Conservation (phyloP, 1,284 basidiomycete species). For the Amylostereum areolatum region DNA sequence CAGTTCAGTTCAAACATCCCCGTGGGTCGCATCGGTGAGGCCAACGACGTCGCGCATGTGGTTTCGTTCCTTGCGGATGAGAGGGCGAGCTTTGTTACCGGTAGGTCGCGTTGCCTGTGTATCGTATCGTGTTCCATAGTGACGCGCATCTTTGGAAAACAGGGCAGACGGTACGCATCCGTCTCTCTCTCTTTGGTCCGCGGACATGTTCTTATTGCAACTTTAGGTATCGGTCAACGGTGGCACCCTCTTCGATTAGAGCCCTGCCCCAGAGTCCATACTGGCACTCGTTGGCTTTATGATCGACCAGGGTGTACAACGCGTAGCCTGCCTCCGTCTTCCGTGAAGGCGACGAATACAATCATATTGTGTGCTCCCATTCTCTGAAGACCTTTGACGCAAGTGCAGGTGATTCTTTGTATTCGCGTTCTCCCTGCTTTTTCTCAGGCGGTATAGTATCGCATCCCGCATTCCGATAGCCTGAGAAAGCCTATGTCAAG, state of each 20-base stretch:
- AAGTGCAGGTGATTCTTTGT: too few species aligned
- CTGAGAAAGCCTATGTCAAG: too few species aligned
- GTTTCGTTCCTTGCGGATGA: slow-evolving; percentile 16
- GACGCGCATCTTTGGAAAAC: neutral
- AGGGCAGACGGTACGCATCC: neutral
- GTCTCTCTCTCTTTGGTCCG: neutral
- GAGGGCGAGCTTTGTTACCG: slow-evolving; percentile 15
- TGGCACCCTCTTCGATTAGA: neutral
- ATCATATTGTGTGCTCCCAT: too few species aligned
- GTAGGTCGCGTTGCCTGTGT: slow-evolving; percentile 1
- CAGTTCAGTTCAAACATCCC: neutral
- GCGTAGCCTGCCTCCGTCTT: too few species aligned
- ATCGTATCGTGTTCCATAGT: neutral
- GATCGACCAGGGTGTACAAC: too few species aligned
- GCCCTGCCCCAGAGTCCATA: too few species aligned
- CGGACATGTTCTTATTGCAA: slow-evolving; percentile 2
- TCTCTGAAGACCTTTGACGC: too few species aligned
- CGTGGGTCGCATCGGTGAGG: slow-evolving; percentile 4
- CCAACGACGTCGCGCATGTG: slow-evolving; percentile 15
- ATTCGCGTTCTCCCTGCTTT: too few species aligned
- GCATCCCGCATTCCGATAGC: too few species aligned
- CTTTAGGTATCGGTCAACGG: slow-evolving; percentile 5
- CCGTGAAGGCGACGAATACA: too few species aligned
- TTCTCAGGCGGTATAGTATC: too few species aligned
- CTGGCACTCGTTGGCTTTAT: too few species aligned